phyloP scores from a whole-genome alignment of 352 stramenopile genomes.

The Peronospora tabacina region DNA sequence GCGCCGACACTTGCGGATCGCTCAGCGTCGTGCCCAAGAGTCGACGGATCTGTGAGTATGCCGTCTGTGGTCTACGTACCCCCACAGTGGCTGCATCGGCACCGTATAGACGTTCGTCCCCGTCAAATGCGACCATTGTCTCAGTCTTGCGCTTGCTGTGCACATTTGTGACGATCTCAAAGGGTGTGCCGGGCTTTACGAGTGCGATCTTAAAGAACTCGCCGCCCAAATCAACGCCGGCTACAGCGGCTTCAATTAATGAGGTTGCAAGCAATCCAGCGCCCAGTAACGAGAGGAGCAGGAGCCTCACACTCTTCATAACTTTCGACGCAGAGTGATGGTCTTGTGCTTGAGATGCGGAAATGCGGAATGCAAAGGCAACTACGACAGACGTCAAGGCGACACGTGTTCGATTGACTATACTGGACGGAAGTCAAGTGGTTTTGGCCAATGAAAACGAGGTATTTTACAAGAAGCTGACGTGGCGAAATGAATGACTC shows the following conservation, averaged over 20 bases:
- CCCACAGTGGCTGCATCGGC: conserved; percentile 89
- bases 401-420: conserved; percentile 21
- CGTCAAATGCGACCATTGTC: conserved; percentile 88
- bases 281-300: conserved; percentile 29
- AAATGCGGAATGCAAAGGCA: conserved; percentile 21
- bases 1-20: conserved; percentile 53
- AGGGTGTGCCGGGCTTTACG: conserved; percentile 89
- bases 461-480: conserved; percentile 6
- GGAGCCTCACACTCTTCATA: conserved; percentile 25
- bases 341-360: conserved; percentile 13
- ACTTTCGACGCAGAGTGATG: conserved; percentile 21
- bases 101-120: conserved; percentile 91
- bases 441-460: conserved; percentile 14
- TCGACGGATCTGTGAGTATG: conserved; percentile 83
- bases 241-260: conserved; percentile 44
- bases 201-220: conserved; percentile 85
- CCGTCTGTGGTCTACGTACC: conserved; percentile 89
- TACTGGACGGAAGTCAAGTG: conserved; percentile 11
- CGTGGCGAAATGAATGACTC: conserved; percentile 9
- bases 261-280: conserved; percentile 26
- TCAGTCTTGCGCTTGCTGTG: conserved; percentile 98
- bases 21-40: conserved; percentile 83
- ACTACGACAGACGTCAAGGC: conserved; percentile 9
- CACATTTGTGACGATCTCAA: conserved; percentile 97
- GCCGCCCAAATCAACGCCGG: conserved; percentile 93